Evolutionary conservation across 345 rosid species (phyloP), one percentile per base, ranked within the genome.

Genomic region (Linum lewisii): DNA sequence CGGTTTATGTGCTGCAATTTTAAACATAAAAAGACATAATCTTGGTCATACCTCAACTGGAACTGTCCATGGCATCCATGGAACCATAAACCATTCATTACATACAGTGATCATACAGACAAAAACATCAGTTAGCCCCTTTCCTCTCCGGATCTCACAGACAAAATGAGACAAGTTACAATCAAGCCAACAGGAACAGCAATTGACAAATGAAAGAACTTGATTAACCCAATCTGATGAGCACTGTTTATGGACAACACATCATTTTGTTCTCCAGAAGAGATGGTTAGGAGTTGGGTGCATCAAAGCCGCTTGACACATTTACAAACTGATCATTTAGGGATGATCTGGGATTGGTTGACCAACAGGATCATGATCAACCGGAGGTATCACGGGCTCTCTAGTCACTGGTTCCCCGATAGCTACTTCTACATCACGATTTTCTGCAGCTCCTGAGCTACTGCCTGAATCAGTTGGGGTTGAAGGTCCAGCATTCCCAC

Each of bases 381-480:
- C 53, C 32, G 21, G n/a, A n/a, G n/a, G 54, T 24, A 57, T 36
- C 29, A 37, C 51, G 6, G 61, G 51, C 23, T 64, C 65, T 15
- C 7, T 14, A 2, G 22, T 34, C 16, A 25, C 14, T 29, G 23
- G 42, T 58, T 62, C 70, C 53, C 38, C 49, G 20, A 24, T 6
- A 26, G 53, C 57, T 8, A 26, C 9, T 45, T 24, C 52, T 15
- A 11, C 51, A 54, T n/a, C 29, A 22, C 62, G 67, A 66, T 52
- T 71, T 67, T 82, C 80, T 18, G 71, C 76, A 57, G 70, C 64
- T 57, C 79, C 83, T 59, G 77, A 32, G 25, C 68, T 58, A 58
- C 58, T 38, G n/a, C 73, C 75, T 16, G 50, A 59, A 22, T 63
- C 69, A 51, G 24, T 72, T 42, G 47, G 14, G 47, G 47, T 42